phyloP scores from a whole-genome alignment of 139 green algal species.

The Mychonastes homosphaera region DNA sequence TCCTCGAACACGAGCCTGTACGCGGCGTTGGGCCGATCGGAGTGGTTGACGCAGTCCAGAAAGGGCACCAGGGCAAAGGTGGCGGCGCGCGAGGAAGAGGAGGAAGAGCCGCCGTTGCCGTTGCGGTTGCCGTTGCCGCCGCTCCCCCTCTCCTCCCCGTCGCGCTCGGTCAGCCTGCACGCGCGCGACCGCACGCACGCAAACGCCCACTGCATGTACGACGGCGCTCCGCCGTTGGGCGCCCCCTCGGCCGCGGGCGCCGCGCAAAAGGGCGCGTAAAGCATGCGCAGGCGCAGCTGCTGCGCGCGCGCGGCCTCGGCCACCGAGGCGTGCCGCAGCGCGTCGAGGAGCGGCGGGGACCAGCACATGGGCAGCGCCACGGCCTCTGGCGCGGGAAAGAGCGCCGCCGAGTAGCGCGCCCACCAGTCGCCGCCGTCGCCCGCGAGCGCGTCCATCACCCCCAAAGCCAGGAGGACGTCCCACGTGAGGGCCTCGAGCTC shows the following conservation, averaged over 20 bases:
- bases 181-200: too few species aligned
- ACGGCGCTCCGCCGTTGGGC: too few species aligned
- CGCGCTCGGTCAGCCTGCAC: too few species aligned
- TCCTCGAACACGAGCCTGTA: conserved; percentile 26
- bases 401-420: conserved; percentile 9
- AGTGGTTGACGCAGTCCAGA: conserved; percentile 52
- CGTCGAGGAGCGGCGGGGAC: conserved; percentile 17
- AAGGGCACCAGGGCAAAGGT: conserved; percentile 48
- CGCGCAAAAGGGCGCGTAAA: too few species aligned
- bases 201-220: too few species aligned
- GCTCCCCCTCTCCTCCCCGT: too few species aligned
- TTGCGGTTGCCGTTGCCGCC: too few species aligned
- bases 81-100: too few species aligned
- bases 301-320: conserved; percentile 23
- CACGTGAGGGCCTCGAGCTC: conserved; percentile 43
- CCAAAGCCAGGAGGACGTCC: conserved; percentile 46
- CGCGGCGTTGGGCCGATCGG: conserved; percentile 27
- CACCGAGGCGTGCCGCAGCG: conserved; percentile 40
- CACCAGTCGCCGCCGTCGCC: conserved; percentile 26
- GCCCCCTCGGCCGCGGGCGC: too few species aligned
- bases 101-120: too few species aligned
- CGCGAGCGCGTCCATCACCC: conserved; percentile 37
- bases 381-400: conserved; percentile 31
- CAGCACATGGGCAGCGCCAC: conserved; percentile 43
- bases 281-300: conserved; percentile 16